These are phyloP conservation scores for Akebia trifoliata DNA, from an alignment of 164 flowering plant species.

Conservation along the genomic window DNA sequence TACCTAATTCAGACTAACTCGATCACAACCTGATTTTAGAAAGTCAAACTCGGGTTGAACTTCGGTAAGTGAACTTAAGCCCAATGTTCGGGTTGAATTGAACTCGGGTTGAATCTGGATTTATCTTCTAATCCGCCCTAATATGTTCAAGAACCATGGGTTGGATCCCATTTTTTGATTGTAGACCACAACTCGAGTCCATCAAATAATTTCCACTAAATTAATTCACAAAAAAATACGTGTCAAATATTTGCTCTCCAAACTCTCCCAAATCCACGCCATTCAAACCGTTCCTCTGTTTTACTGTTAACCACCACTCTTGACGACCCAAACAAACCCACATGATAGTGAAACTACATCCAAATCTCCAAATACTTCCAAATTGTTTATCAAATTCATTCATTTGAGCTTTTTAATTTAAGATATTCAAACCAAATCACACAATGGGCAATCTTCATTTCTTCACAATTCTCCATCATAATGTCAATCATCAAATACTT, in stretches of 20 bases:
- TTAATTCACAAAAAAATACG: not conserved
- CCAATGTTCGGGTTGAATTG: too few species aligned
- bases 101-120: too few species aligned
- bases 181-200: too few species aligned
- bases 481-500: conserved; percentile 1
- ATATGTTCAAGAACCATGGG: too few species aligned
- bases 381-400: not conserved
- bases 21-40: too few species aligned
- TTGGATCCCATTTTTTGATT: too few species aligned
- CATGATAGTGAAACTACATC: not conserved
- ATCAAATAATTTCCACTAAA: too few species aligned
- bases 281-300: conserved; percentile 24
- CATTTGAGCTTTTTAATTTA: not conserved
- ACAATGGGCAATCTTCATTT: conserved; percentile 7
- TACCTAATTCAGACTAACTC: too few species aligned
- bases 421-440: not conserved
- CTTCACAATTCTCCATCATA: not conserved
- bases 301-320: conserved; percentile 11
- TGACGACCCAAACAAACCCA: conserved; percentile 1
- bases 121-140: too few species aligned
- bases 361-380: not conserved
- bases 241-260: conserved; percentile 8
- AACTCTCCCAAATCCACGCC: conserved; percentile 25
- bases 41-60: too few species aligned
- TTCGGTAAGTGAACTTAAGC: too few species aligned